Conservation (phyloP, 2,329 filamentous ascomycete species). For the Madurella fahalii region DNA sequence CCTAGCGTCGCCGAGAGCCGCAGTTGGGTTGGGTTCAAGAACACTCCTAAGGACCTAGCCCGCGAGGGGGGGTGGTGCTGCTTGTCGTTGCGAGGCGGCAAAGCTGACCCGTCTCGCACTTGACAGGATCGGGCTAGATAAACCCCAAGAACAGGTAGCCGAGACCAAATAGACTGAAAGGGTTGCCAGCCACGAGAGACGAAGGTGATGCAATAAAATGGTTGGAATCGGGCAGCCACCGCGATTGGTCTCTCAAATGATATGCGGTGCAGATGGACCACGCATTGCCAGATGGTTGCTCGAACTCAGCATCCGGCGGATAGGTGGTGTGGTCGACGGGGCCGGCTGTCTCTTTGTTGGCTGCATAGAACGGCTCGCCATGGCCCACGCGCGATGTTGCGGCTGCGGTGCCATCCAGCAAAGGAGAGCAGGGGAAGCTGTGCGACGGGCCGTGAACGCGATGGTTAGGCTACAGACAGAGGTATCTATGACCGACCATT, state of each 20-base stretch:
- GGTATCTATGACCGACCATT: not conserved
- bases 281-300: constrained; percentile 1
- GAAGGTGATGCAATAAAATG: not conserved
- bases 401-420: not conserved
- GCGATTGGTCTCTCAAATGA: constrained; percentile 10
- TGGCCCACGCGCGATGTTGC: not conserved
- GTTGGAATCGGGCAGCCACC: constrained; percentile 12
- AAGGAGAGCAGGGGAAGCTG: not conserved
- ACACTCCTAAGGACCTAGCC: not conserved
- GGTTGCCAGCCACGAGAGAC: not conserved
- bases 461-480: not conserved
- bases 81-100: not conserved
- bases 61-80: no score
- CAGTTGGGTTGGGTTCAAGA: not conserved
- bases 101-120: not conserved
- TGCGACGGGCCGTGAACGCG: not conserved
- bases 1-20: not conserved
- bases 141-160: not conserved
- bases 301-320: not conserved
- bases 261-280: constrained; percentile 4
- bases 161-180: not conserved
- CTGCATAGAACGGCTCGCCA: not conserved
- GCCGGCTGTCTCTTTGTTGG: constrained; percentile 1
- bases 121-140: not conserved
- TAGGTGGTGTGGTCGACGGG: constrained; percentile 1